Conservation (phyloP, 768 basidiomycete species). For the Amanita inopinata region DNA sequence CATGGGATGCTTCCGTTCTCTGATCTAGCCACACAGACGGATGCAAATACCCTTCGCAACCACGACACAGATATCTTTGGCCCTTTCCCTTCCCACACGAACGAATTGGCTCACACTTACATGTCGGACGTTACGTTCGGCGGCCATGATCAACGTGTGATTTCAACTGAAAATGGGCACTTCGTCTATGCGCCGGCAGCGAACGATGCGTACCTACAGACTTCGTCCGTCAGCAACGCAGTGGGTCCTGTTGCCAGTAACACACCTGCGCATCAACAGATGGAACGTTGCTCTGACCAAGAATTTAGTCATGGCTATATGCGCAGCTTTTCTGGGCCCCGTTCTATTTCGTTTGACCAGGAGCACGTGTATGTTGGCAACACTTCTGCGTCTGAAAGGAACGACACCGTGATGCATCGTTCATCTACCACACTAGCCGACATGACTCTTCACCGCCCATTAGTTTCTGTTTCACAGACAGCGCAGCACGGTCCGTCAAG, state of each 20-base stretch:
- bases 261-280: not conserved
- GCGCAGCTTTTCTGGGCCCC: not conserved
- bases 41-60: not conserved
- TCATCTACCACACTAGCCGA: not conserved
- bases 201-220: not conserved
- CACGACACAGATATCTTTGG: constrained; percentile 1
- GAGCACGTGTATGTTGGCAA: not conserved
- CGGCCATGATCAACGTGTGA: not conserved
- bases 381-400: not conserved
- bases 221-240: not conserved
- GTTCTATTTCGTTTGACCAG: not conserved
- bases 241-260: not conserved
- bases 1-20: not conserved
- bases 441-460: not conserved
- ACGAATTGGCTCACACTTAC: not conserved
- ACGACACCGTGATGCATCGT: not conserved
- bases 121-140: not conserved
- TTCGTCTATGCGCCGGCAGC: not conserved
- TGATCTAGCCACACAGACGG: not conserved
- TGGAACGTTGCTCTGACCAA: not conserved
- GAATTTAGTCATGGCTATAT: not conserved
- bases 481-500: too few species aligned
- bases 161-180: not conserved
- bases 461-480: not conserved
- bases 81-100: not conserved